Evolutionary conservation across 257 asterid species (phyloP).

Genomic region (Phtheirospermum japonicum): DNA sequence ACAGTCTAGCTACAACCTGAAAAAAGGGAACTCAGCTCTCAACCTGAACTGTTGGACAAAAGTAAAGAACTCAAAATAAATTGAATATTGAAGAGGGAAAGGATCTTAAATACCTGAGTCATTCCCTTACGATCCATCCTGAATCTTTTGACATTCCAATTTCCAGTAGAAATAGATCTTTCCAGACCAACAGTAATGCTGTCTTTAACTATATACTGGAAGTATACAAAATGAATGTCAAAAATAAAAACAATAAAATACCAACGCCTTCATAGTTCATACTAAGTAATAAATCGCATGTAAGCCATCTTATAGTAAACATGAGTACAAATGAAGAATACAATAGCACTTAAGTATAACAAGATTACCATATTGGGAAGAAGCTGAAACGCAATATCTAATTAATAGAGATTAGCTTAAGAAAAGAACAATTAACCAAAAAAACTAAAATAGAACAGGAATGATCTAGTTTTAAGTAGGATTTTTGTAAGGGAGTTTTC

Average conservation of each 20-base stretch:
- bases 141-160: conserved; percentile 86
- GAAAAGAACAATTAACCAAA: background rate
- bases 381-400: background rate
- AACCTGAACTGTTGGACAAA: background rate
- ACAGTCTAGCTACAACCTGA: conserved; percentile 75
- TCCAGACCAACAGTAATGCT: conserved; percentile 66
- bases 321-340: conserved; percentile 6
- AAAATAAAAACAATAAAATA: background rate
- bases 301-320: conserved; percentile 1
- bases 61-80: conserved; percentile 1
- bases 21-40: conserved; percentile 9
- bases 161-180: conserved; percentile 92
- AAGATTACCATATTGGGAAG: background rate
- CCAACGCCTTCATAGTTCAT: background rate
- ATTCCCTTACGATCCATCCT: conserved; percentile 89
- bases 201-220: conserved; percentile 43
- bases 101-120: conserved; percentile 67
- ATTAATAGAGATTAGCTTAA: background rate
- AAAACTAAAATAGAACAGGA: background rate
- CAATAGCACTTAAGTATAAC: background rate
- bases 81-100: background rate
- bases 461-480: background rate
- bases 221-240: conserved; percentile 19
- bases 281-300: background rate
- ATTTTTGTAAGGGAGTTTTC: background rate